Conservation (phyloP, 306 rosid genomes). For the Erythrophleum fordii region DNA sequence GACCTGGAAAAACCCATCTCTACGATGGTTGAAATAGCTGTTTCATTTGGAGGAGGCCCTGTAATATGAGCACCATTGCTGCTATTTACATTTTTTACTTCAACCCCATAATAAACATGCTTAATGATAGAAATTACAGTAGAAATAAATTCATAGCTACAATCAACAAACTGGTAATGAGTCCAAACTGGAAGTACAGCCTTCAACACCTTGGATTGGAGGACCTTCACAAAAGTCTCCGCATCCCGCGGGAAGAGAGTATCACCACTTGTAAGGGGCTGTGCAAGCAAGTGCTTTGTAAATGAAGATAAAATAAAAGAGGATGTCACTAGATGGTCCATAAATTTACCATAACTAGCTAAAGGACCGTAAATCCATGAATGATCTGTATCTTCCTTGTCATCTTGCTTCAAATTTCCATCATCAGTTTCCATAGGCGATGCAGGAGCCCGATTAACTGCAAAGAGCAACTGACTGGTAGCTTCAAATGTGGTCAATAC, state of each 20-base stretch:
- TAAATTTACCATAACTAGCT: conserved; percentile 89
- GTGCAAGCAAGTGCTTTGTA: conserved; percentile 90
- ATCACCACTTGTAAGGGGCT: conserved; percentile 68
- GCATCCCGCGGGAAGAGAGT: conserved; percentile 87
- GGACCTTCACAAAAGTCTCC: conserved; percentile 94
- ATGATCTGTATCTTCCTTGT: conserved; percentile 71
- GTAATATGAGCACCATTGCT: conserved; percentile 68
- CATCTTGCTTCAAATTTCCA: conserved; percentile 69
- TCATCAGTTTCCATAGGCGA: conserved; percentile 99
- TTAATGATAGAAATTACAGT: conserved; percentile 78
- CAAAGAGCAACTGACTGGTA: conserved; percentile 91
- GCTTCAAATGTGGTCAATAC: conserved; percentile 98
- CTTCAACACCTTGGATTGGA: conserved; percentile 93
- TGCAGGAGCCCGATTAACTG: conserved; percentile 76
- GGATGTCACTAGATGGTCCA: conserved; percentile 98
- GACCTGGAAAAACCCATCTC: conserved; percentile 98
- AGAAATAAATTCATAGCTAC: conserved; percentile 84
- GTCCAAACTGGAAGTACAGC: conserved; percentile 97
- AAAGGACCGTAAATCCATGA: conserved; percentile 95
- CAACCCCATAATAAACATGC: conserved; percentile 92
- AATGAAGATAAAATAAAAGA: conserved; percentile 81
- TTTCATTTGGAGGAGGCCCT: conserved; percentile 95
- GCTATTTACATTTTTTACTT: conserved; percentile 76
- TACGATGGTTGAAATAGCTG: conserved; percentile 84
- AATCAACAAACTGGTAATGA: conserved; percentile 90